These are phyloP conservation scores for Pichia cabralensis DNA, from an alignment of 805 yeast genomes.

Conservation along the genomic window DNA sequence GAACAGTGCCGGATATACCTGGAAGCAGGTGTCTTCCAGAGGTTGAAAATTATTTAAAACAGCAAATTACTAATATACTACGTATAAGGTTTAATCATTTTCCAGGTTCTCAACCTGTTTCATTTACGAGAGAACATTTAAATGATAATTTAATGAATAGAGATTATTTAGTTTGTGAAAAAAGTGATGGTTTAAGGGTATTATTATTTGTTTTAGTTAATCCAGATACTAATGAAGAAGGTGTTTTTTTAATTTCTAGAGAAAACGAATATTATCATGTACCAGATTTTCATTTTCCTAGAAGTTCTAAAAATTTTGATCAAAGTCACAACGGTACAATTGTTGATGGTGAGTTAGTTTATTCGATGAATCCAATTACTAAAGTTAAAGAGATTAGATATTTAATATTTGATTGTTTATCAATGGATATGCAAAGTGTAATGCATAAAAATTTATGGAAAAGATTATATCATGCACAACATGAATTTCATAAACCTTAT, in stretches of 20 bases:
- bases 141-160: conserved; percentile 46
- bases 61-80: conserved; percentile 55
- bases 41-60: conserved; percentile 57
- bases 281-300: conserved; percentile 79
- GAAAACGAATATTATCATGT: conserved; percentile 79
- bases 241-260: conserved; percentile 80
- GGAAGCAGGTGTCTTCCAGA: conserved; percentile 71
- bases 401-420: conserved; percentile 85
- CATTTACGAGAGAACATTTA: conserved; percentile 71
- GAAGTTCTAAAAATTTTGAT: conserved; percentile 32
- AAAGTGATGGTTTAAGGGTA: conserved; percentile 87
- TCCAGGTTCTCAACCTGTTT: conserved; percentile 94
- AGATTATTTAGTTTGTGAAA: conserved; percentile 93
- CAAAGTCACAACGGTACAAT: conserved; percentile 78
- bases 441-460: conserved; percentile 66
- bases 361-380: conserved; percentile 46
- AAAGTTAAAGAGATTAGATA: conserved; percentile 61
- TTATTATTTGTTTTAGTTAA: conserved; percentile 54
- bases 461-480: conserved; percentile 79
- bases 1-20: conserved; percentile 76
- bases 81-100: conserved; percentile 47
- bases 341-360: conserved; percentile 89
- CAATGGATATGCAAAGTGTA: conserved; percentile 66
- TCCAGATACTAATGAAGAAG: conserved; percentile 69
- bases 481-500: conserved; percentile 75